These are phyloP conservation scores for Dendryphion nanum DNA, from an alignment of 2,329 filamentous ascomycete species.

Conservation along the genomic window DNA sequence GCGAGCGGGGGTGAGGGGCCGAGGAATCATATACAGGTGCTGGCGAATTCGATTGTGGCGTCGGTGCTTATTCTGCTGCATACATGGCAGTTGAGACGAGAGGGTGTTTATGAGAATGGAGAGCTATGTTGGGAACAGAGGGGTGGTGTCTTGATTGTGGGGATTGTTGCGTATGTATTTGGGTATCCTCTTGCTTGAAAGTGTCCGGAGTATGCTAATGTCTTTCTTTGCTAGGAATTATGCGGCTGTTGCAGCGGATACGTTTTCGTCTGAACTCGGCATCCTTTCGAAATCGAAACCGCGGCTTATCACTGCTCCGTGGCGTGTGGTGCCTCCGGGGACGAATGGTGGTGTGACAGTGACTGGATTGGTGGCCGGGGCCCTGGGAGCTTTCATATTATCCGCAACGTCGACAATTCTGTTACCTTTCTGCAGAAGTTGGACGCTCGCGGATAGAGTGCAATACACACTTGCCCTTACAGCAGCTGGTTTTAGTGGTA, in stretches of 20 bases:
- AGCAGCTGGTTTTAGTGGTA: constrained; percentile 74
- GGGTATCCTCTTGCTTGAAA: constrained; percentile 9
- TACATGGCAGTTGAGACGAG: constrained; percentile 43
- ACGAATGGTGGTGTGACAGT: constrained; percentile 91
- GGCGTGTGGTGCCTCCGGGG: constrained; percentile 79
- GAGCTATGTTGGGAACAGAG: constrained; percentile 42
- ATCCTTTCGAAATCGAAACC: constrained; percentile 77
- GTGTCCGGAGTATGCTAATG: no score
- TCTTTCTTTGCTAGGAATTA: constrained; percentile 65
- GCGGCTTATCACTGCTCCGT: constrained; percentile 79
- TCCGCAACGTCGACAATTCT: constrained; percentile 67
- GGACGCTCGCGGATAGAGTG: constrained; percentile 18
- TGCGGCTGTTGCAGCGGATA: constrained; percentile 87
- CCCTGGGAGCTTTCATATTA: constrained; percentile 68
- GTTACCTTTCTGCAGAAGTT: constrained; percentile 63
- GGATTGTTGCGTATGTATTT: constrained; percentile 47
- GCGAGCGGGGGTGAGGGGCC: constrained; percentile 75
- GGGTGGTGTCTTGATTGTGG: constrained; percentile 44
- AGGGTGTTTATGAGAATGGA: constrained; percentile 24
- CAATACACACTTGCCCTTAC: constrained; percentile 57
- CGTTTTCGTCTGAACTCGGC: constrained; percentile 91
- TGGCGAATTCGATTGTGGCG: constrained; percentile 83
- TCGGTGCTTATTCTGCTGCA: constrained; percentile 62
- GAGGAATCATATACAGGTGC: constrained; percentile 81
- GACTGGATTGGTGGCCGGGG: constrained; percentile 69